These are phyloP conservation scores for Geopyxis carbonaria DNA, from an alignment of 495 filamentous ascomycete genomes.

Conservation along the genomic window DNA sequence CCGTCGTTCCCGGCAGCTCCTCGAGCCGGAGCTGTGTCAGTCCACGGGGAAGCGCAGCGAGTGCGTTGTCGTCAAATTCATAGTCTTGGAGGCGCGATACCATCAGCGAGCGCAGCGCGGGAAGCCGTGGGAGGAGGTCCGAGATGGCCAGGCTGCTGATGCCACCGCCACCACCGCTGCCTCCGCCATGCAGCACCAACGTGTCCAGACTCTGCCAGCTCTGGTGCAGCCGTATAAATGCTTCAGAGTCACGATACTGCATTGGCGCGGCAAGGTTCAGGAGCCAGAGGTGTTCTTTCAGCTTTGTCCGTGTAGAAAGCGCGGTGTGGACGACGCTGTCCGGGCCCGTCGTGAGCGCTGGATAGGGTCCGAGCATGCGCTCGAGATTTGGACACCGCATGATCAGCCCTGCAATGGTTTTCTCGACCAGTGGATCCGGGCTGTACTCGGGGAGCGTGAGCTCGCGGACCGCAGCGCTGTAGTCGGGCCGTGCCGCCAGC, in stretches of 20 bases:
- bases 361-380: slow-evolving; percentile 50
- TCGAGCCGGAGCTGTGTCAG: slow-evolving; percentile 60
- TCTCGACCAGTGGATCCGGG: slow-evolving; percentile 45
- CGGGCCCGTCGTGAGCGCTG: slow-evolving; percentile 52
- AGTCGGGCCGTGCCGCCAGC: slow-evolving; percentile 46
- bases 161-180: slow-evolving; percentile 35
- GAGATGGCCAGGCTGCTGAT: slow-evolving; percentile 50
- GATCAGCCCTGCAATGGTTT: slow-evolving; percentile 60
- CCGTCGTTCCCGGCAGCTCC: slow-evolving; percentile 59
- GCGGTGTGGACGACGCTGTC: slow-evolving; percentile 49
- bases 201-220: slow-evolving; percentile 58
- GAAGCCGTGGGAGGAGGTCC: slow-evolving; percentile 48
- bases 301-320: slow-evolving; percentile 51
- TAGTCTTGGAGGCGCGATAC: slow-evolving; percentile 55
- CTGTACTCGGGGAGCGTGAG: slow-evolving; percentile 55
- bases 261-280: slow-evolving; percentile 32
- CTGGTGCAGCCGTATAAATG: slow-evolving; percentile 52
- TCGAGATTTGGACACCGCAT: slow-evolving; percentile 81
- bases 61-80: slow-evolving; percentile 53
- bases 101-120: slow-evolving; percentile 53
- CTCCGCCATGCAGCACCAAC: slow-evolving; percentile 50
- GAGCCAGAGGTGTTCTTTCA: slow-evolving; percentile 72
- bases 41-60: slow-evolving; percentile 47
- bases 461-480: slow-evolving; percentile 56
- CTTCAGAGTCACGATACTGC: slow-evolving; percentile 42